Base-by-base conservation (phyloP, 2,329 filamentous ascomycete genomes). In the Neofusicoccum sp. region DNA sequence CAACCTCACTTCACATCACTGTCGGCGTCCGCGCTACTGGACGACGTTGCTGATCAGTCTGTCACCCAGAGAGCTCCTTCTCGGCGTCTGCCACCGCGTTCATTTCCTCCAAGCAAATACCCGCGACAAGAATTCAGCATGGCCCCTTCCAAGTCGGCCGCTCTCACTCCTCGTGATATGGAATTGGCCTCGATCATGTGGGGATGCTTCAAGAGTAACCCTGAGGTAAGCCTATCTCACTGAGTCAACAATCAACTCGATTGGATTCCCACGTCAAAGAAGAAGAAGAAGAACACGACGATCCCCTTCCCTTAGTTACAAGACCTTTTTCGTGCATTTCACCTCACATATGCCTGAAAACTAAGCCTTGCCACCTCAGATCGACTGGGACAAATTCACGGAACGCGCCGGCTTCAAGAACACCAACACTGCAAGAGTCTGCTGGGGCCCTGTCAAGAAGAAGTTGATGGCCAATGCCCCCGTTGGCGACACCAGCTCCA, bases 371-470 rank as follows among this genome's bases (percentile, higher is more conserved):
- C 51, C 24, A 4, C 1, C n/a, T 5, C 33, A 61, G 60, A 6
- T 61, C 31, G 60, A 61, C 51, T 61, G n/a, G 34, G n/a, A 14
- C 2, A 58, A 49, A 12, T 36, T 61, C 26, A 51, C 60, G 31
- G 3, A 33, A 1, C 14, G 58, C 6, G 60, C 51, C 26, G 14
- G 14, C 6, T 61, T 61, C 60, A 61, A 61, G 51, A 61, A 61
- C 51, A 11, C 60, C 0, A 43, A 51, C 41, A 48, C 60, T 1
- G 60, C 60, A 3, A 41, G 26, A 20, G 60, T 51, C n/a, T 61
- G 60, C 51, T 61, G 60, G 60, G 11, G 9, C 20, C 26, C 51
- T 1, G 36, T 57, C 49, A 61, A 61, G 51, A 61, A 61, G 51
- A 61, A 61, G 20, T 28, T 61, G 14, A 40, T 57, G 12, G 33